These are phyloP conservation scores for Pythium angustatum DNA, from an alignment of 352 stramenopile species.

Conservation along the genomic window DNA sequence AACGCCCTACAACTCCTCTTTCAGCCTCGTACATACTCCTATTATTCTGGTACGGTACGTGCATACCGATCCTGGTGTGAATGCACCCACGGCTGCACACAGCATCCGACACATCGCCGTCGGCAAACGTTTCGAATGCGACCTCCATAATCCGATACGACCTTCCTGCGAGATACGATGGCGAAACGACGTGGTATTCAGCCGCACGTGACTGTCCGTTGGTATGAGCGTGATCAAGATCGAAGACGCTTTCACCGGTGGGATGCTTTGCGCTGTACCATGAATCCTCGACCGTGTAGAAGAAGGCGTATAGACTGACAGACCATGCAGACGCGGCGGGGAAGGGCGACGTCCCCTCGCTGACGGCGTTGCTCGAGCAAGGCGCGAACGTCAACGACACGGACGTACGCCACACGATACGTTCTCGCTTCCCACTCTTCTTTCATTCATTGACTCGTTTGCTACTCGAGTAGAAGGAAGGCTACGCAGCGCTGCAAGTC, in stretches of 20 bases:
- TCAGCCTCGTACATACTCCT: no score
- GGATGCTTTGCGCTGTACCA: no score
- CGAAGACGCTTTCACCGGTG: conserved; percentile 67
- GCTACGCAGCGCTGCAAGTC: conserved; percentile 60
- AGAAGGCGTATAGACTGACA: no score
- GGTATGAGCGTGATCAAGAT: conserved; percentile 57
- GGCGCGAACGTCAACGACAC: conserved; percentile 59
- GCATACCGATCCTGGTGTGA: no score
- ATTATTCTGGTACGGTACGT: no score
- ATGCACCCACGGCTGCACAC: no score
- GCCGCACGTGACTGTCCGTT: background rate
- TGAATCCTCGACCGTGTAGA: no score
- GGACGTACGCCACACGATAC: conserved; percentile 38
- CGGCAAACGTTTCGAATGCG: background rate
- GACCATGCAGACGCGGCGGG: conserved; percentile 51
- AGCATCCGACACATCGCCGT: no score
- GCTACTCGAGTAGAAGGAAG: conserved; percentile 41
- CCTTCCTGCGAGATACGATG: conserved; percentile 19
- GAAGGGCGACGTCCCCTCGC: conserved; percentile 36
- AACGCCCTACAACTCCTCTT: no score
- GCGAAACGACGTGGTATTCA: conserved; percentile 21
- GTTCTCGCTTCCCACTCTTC: background rate
- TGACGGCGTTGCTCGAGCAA: conserved; percentile 42
- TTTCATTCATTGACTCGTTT: background rate
- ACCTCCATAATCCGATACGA: background rate